Evolutionary conservation across 2,329 filamentous ascomycete species (phyloP), one percentile per base, ranked within the genome.

Genomic region (Phoma herbarum): DNA sequence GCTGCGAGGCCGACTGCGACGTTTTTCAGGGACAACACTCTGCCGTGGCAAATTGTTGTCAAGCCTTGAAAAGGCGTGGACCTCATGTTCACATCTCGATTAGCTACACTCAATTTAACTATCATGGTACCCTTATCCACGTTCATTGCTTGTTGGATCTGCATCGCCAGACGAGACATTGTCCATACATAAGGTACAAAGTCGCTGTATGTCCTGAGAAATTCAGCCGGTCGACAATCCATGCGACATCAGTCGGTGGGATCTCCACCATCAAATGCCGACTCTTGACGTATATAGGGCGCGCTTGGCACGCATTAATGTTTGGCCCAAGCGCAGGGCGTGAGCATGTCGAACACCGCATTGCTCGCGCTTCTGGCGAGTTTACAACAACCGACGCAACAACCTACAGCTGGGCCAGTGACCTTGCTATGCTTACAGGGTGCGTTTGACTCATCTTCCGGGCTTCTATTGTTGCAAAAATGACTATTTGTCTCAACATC

Each of bases 1-100:
- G 43, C 52, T 9, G 57, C 59, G 6, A 54, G 63, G 45, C 69
- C 65, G 2, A 63, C 59, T 23, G 65, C 67, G 20, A 70, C 62
- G 2, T 74, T 74, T 57, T 72, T 71, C 60, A 70, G 64, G 26
- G 65, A 74, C 28, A 61, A 64, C 18, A 66, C 61, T 4, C 48
- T 73, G 45, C 60, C 72, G 10, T 75, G 62, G 39, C 62, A 63
- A 41, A 48, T 54, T 1, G 28, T 69, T 25, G 57, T 71, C 11
- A 74, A 70, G 60, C 68, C 71, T 12, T 74, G 23, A 59, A 46
- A 4, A 31, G n/a, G 11, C 4, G 8, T 12, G 26, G 3, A 3
- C 14, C 43, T 46, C 12, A 4, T 12, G 18, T 20, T 3, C n/a
- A 18, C 10, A 11, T 20, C 26, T 22, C 11, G 4, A 9, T 10